Conservation (phyloP, 331 rosid species). For the Cucumis variabilis region DNA sequence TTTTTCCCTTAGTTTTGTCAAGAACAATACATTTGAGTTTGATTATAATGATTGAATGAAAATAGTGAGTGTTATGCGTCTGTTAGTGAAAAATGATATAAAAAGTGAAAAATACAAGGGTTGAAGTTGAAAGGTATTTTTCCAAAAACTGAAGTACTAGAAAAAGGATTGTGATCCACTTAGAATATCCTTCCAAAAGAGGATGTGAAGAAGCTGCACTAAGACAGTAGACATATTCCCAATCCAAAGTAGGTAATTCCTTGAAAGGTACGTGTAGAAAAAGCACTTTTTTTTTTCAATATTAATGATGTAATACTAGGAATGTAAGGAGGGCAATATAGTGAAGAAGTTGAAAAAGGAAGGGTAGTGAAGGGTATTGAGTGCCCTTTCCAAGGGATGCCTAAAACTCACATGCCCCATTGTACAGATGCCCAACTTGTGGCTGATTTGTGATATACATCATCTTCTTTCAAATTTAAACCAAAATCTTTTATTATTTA, state of each 20-base stretch:
- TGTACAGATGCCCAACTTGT: background rate
- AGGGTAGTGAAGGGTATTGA: slow-evolving; percentile 17
- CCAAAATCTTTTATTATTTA: background rate
- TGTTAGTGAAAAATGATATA: too few species aligned
- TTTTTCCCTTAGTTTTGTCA: too few species aligned
- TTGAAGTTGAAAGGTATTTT: too few species aligned
- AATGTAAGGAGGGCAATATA: background rate
- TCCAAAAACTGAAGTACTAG: too few species aligned
- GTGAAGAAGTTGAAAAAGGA: background rate
- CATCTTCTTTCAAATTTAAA: background rate
- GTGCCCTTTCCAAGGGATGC: slow-evolving; percentile 14
- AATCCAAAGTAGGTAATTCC: background rate
- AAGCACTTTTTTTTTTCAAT: background rate
- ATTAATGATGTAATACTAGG: background rate
- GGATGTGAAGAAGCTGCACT: background rate
- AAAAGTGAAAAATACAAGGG: too few species aligned
- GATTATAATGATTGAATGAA: too few species aligned
- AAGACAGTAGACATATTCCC: background rate
- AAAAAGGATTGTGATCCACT: background rate
- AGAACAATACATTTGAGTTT: too few species aligned
- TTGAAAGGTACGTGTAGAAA: background rate
- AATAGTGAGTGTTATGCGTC: too few species aligned
- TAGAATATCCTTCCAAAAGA: background rate
- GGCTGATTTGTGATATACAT: background rate
- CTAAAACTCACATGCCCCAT: background rate